These are phyloP conservation scores for Persicaria tinctoria DNA, from an alignment of 148 eudicot genomes.

Conservation along the genomic window DNA sequence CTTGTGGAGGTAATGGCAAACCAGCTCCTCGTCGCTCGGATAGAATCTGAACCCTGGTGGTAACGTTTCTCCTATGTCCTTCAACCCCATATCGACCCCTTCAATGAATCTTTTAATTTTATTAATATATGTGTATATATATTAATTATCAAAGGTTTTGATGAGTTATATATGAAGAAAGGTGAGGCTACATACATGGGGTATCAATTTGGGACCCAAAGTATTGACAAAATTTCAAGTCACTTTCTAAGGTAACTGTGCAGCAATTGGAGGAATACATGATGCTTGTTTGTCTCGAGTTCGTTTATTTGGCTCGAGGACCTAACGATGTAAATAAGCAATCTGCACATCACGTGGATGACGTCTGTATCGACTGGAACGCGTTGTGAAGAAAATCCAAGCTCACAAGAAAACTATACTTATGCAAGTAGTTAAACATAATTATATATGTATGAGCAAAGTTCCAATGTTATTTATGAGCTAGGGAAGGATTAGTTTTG, in stretches of 20 bases:
- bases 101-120: too few relatives aligned
- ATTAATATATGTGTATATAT: too few relatives aligned
- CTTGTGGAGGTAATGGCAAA: conserved; percentile 77
- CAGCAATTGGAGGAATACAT: too few relatives aligned
- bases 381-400: too few relatives aligned
- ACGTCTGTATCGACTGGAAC: too few relatives aligned
- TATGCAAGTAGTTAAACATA: too few relatives aligned
- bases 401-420: too few relatives aligned
- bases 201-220: background rate
- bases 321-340: too few relatives aligned
- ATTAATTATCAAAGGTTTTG: background rate
- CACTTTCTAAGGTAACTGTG: background rate
- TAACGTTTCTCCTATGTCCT: conserved; percentile 68
- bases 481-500: background rate
- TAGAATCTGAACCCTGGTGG: conserved; percentile 94
- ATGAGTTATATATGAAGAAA: background rate
- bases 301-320: too few relatives aligned
- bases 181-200: background rate
- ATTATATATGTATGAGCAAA: background rate
- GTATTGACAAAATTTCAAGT: background rate
- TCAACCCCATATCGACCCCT: conserved; percentile 39
- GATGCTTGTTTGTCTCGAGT: background rate
- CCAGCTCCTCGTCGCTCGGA: conserved; percentile 89
- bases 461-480: background rate
- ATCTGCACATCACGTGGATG: too few relatives aligned